Base-by-base conservation (phyloP, 2,329 filamentous ascomycete genomes). In the Teratosphaeria destructans region DNA sequence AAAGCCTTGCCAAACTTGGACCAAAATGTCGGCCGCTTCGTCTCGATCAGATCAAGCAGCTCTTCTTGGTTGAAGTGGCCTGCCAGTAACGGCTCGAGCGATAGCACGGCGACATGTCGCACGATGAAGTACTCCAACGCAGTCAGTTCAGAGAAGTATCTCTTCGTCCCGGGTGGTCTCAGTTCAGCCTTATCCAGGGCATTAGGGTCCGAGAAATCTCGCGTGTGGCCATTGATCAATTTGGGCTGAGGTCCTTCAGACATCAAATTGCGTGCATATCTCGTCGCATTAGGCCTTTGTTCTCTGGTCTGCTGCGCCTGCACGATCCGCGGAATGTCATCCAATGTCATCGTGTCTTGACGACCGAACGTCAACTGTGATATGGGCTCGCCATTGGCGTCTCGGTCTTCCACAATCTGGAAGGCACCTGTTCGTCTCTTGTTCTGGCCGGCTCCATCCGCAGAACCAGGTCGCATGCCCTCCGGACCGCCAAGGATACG, bases 61-160 rank as follows among this genome's bases (percentile, higher is more conserved):
- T 99, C 94, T 65, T 97, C 94, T 60, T 97, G 82, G n/a, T 87
- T 89, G 74, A 97, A 97, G 67, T 95, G 86, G 3, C 86, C 85
- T 67, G 95, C 91, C 5, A 99, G 81, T 73, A 97, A 81, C 6
- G 94, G 91, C 65, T 96, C 90, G 86, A 99, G 95, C 0, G 90
- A 93, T 61, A 99, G 79, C 5, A 99, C 94, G 10, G 94, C 94
- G 59, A 97, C 85, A 68, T 97, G 93, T 29, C 94, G 87, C 54
- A 97, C 89, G 67, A 97, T 97, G 73, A 99, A 97, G 72, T 96
- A 97, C 71, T 99, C 94, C 34, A 99, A 79, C 0, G 90, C 91
- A 2, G 94, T 95, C 5, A 99, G 82, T 71, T 99, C 94, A 0
- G 94, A 96, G 72, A 99, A 99, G 76, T 95, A 99, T 67, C 87